Evolutionary conservation across 176 grass and related monocot genomes (phyloP), one percentile per base, ranked within the genome.

Genomic region (Ampelocalamus luodianensis): DNA sequence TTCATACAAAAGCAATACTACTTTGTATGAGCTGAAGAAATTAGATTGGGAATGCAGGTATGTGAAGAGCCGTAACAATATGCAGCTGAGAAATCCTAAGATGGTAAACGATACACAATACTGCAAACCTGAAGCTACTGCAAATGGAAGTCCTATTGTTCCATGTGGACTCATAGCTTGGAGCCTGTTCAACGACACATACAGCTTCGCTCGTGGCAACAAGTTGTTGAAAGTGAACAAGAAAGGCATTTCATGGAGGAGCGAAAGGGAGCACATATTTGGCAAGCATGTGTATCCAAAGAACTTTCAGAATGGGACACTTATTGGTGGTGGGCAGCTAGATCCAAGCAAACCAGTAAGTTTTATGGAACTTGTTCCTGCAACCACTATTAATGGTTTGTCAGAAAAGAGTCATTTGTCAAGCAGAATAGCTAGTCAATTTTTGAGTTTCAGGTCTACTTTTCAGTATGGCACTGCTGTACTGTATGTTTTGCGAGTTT

Each of bases 181-280:
- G 93, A 95, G 93, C 84, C 84, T 95, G 56, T 95, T 95, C 74
- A 95, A 95, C 71, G 93, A 95, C 68, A 95, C 93, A 8, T 95
- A 92, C 65, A 88, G 44, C 75, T 90, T 95, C 29, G 7, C 82
- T 37, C 68, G 56, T 65, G 71, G 65, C 39, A 72, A 86, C n/a
- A 36, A 68, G 64, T 18, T 20, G 15, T 58, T 95, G 37, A 86
- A 20, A 4, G 93, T 95, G 61, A 83, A 84, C 75, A 95, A 87
- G 83, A 71, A 71, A 44, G 88, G 79, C 1, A 95, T 95, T 80
- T 92, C 85, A 1, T 95, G 88, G 88, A 88, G 70, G 69, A 94
- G 93, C 26, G 93, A 92, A 56, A 85, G 90, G 55, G 82, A 88
- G 3, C 74, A 63, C 69, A 55, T 87, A 62, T 94, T 94, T 32